phyloP scores from a whole-genome alignment of 805 yeast genomes.

The Cyberlindnera suaveolens region DNA sequence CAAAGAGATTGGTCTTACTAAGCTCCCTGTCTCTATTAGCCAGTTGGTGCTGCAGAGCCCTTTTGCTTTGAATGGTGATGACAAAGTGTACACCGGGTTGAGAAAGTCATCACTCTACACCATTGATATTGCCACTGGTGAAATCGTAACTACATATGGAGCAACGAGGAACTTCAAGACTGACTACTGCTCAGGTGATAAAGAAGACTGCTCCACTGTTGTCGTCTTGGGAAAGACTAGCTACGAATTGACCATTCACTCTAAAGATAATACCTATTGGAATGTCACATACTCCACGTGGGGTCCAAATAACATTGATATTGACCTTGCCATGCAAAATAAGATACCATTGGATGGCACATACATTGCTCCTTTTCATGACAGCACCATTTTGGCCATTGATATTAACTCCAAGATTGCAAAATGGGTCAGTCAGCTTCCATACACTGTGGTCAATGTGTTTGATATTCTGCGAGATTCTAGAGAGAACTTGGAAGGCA shows the following conservation, averaged over 20 bases:
- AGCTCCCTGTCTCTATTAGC: constrained; percentile 73
- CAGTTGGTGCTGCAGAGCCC: constrained; percentile 81
- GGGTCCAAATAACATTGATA: constrained; percentile 87
- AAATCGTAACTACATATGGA: constrained; percentile 65
- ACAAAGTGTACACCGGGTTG: constrained; percentile 83
- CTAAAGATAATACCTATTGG: constrained; percentile 68
- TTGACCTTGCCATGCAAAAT: constrained; percentile 40
- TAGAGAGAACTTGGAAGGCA: constrained; percentile 6
- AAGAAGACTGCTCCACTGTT: constrained; percentile 27
- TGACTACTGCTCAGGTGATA: constrained; percentile 7
- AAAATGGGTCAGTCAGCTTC: constrained; percentile 71
- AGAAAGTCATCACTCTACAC: constrained; percentile 71
- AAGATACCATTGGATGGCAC: constrained; percentile 61
- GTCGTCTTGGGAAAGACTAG: constrained; percentile 66
- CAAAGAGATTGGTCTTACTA: constrained; percentile 66
- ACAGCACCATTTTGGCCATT: constrained; percentile 70
- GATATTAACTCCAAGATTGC: constrained; percentile 65
- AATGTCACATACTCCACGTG: constrained; percentile 81
- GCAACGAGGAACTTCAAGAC: constrained; percentile 11
- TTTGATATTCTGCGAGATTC: constrained; percentile 59
- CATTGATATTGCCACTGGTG: constrained; percentile 69
- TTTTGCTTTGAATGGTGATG: constrained; percentile 62
- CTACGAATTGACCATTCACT: constrained; percentile 70
- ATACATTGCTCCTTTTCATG: constrained; percentile 80
- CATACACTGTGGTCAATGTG: constrained; percentile 66